Base-by-base conservation (phyloP, 352 stramenopile species). In the Hyaloperonospora brassicae region DNA sequence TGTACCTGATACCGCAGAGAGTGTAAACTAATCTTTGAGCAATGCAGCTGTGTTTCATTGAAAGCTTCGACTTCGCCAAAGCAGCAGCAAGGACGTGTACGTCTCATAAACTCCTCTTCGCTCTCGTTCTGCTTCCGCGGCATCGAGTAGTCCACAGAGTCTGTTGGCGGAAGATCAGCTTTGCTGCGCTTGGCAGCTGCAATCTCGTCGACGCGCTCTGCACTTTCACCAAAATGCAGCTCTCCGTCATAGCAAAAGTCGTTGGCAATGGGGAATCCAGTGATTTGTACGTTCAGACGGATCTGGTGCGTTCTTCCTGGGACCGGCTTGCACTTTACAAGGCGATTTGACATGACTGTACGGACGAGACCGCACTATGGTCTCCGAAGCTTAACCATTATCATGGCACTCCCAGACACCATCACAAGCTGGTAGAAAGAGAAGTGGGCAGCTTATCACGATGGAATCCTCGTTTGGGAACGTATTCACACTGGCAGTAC, bases 241-340 rank as follows among this genome's bases (percentile, higher is more conserved):
- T 97, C 61, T 34, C 96, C 96, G 50, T 95, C 96, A 66, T 98
- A 98, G 70, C 95, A 98, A 23, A 94, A 90, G 61, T 98, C 96
- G 61, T 98, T 98, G 9, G 93, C 94, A 72, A 98, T 98, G 1
- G 96, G 89, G 55, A 87, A 90, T 9, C 82, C 82, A 46, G 96
- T 68, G 17, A 96, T 72, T 57, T 98, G 93, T 42, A 98, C 70
- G 56, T 99, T 95, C 21, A 98, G 68, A 12, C 96, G 88, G 61
- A 99, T 98, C 69, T 99, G 96, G 73, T 99, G 96, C 25, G 95
- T 98, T 49, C 96, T 78, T 43, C 96, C 96, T 6, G 96, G 98
- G 39, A 95, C 72, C 5, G 95, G 95, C 50, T 96, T 91, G 67
- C 87, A 97, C 50, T 97, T 55, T 17, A 98, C 72, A 39, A 98